Percentiles rank a stretch among this genome's conserved stretches.
These are phyloP conservation scores for Ceratobasidium sp. DNA, from an alignment of 1,284 basidiomycete species.

Conservation along the genomic window DNA sequence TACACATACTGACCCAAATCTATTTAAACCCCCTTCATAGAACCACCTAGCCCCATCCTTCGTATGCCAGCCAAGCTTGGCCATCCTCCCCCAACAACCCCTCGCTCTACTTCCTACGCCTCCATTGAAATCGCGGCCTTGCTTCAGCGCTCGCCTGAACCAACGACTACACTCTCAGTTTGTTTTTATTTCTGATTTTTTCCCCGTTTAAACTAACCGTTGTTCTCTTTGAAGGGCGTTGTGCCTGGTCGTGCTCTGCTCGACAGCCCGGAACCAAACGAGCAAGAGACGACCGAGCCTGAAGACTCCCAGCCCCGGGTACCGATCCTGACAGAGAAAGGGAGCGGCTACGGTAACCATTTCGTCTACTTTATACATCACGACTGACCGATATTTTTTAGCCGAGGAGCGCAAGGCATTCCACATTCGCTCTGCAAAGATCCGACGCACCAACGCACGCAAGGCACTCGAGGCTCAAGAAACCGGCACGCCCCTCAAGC, in stretches of 20 bases:
- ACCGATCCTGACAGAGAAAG: neutral
- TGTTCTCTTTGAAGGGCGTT: neutral
- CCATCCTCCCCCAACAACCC: neutral
- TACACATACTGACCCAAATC: too few species aligned
- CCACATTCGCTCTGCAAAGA: neutral
- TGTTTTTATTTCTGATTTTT: neutral
- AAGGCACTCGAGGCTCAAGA: neutral
- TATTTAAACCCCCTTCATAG: too few species aligned
- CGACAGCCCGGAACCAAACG: neutral
- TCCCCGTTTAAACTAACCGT: neutral
- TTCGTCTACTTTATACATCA: neutral
- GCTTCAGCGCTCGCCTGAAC: neutral
- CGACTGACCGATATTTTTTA: neutral
- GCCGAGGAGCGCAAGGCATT: neutral
- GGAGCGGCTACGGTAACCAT: neutral
- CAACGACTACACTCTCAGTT: neutral
- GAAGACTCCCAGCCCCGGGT: neutral
- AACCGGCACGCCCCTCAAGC: too few species aligned
- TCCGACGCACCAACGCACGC: constrained; percentile 2
- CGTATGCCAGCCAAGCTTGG: neutral
- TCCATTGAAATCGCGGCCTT: neutral
- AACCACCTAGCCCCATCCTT: neutral
- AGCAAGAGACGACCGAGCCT: neutral
- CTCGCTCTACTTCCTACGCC: neutral
- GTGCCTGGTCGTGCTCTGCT: neutral